phyloP scores from a whole-genome alignment of 192 early-diverging fungal species.

The Mortierella hygrophila region DNA sequence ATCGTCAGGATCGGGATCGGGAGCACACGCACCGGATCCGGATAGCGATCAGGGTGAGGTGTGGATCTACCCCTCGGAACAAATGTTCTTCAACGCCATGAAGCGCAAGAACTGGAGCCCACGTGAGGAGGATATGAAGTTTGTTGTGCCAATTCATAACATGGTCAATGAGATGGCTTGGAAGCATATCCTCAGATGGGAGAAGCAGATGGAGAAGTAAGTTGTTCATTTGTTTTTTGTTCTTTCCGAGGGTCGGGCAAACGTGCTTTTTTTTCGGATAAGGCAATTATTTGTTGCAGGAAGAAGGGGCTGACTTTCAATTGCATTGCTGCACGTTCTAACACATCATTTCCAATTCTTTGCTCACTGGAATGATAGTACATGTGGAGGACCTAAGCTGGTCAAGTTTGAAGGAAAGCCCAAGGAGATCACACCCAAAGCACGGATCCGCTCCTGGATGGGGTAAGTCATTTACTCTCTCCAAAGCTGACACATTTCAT shows the following conservation, averaged over 20 bases:
- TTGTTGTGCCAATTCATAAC: slow-evolving; percentile 94
- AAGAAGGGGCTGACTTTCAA: background rate
- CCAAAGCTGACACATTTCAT: no score
- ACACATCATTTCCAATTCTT: background rate
- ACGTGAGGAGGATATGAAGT: slow-evolving; percentile 84
- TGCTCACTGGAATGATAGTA: slow-evolving; percentile 37
- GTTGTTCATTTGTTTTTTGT: slow-evolving; percentile 1
- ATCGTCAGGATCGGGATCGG: slow-evolving; percentile 28
- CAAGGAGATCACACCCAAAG: slow-evolving; percentile 80
- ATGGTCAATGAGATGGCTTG: slow-evolving; percentile 94
- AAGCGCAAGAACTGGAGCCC: slow-evolving; percentile 92
- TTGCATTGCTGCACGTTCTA: background rate
- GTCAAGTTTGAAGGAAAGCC: slow-evolving; percentile 81
- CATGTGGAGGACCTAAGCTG: slow-evolving; percentile 76
- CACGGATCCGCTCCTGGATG: slow-evolving; percentile 72
- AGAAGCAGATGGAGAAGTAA: slow-evolving; percentile 68
- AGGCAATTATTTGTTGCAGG: background rate
- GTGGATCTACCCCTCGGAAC: slow-evolving; percentile 95
- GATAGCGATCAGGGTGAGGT: slow-evolving; percentile 51
- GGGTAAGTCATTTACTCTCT: slow-evolving; percentile 59
- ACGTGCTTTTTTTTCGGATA: background rate
- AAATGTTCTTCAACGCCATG: slow-evolving; percentile 98
- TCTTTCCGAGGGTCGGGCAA: background rate
- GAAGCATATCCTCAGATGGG: slow-evolving; percentile 90
- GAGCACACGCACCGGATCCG: slow-evolving; percentile 25